Evolutionary conservation across 1,284 basidiomycete genomes (phyloP).

Genomic region (Schizophyllum amplum): DNA sequence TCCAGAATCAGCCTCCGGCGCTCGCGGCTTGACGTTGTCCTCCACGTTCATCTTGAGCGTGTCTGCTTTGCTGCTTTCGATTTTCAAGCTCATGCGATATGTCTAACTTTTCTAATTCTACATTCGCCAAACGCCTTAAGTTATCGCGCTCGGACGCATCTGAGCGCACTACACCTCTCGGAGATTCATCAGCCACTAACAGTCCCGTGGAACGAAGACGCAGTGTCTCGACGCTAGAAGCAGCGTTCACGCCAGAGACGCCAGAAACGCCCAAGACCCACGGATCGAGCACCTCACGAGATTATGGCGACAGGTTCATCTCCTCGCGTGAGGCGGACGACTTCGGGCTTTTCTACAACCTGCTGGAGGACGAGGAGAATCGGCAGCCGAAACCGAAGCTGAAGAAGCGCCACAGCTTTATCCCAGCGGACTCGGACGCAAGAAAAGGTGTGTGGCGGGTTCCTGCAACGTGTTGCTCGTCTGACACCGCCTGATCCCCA

Average conservation of each 20-base stretch:
- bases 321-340: slow-evolving; percentile 65
- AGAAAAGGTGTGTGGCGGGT: slow-evolving; percentile 46
- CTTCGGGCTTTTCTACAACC: slow-evolving; percentile 68
- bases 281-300: slow-evolving; percentile 38
- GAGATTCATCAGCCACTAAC: background rate
- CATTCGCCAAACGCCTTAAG: background rate
- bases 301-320: slow-evolving; percentile 72
- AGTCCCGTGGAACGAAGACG: background rate
- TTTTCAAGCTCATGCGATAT: background rate
- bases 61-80: background rate
- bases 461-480: background rate
- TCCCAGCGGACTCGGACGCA: slow-evolving; percentile 73
- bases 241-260: background rate
- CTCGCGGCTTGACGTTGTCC: background rate
- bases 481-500: slow-evolving; percentile 18
- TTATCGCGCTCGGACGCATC: background rate
- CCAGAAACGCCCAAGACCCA: background rate
- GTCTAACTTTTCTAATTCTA: background rate
- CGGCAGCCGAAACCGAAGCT: slow-evolving; percentile 43
- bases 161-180: background rate
- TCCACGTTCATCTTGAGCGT: background rate
- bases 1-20: background rate
- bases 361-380: slow-evolving; percentile 63
- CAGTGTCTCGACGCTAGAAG: background rate
- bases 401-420: slow-evolving; percentile 32